Conservation (phyloP, 1,284 basidiomycete genomes). For the Pascua guehoae region DNA sequence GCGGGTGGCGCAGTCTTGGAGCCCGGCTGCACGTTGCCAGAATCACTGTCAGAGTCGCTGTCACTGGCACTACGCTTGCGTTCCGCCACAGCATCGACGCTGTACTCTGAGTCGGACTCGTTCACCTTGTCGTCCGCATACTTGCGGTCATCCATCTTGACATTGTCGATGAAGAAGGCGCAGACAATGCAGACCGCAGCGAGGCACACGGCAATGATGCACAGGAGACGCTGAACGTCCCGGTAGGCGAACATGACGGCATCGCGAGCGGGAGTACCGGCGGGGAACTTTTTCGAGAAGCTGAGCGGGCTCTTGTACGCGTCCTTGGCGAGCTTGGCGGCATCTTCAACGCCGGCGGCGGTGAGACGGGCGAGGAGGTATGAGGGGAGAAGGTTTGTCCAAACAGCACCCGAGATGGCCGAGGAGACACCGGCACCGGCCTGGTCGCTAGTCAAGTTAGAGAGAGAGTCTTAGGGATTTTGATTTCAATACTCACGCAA, state of each 20-base stretch:
- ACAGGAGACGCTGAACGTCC: constrained; percentile 38
- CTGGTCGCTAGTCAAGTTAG: neutral
- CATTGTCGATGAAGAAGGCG: constrained; percentile 30
- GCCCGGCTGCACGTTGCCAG: no score
- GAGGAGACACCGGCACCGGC: constrained; percentile 39
- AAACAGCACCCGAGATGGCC: constrained; percentile 47
- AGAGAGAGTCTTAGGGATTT: neutral
- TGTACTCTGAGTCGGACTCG: neutral
- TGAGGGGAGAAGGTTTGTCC: constrained; percentile 32
- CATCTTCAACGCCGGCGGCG: constrained; percentile 12
- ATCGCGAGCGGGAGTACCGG: constrained; percentile 39
- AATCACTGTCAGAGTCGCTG: no score
- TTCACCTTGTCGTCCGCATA: constrained; percentile 10
- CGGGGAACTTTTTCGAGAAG: constrained; percentile 35
- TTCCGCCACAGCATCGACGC: neutral
- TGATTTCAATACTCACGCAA: neutral
- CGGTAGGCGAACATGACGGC: constrained; percentile 41
- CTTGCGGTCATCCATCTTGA: constrained; percentile 29
- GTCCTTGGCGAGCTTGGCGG: constrained; percentile 23
- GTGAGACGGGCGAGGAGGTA: constrained; percentile 24
- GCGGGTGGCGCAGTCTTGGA: no score
- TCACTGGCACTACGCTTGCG: no score
- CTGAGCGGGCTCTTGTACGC: constrained; percentile 42
- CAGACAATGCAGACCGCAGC: constrained; percentile 25
- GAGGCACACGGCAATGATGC: constrained; percentile 41